Evolutionary conservation across 345 rosid species (phyloP), one percentile per base, ranked within the genome.

Genomic region (Gynandropsis gynandra): DNA sequence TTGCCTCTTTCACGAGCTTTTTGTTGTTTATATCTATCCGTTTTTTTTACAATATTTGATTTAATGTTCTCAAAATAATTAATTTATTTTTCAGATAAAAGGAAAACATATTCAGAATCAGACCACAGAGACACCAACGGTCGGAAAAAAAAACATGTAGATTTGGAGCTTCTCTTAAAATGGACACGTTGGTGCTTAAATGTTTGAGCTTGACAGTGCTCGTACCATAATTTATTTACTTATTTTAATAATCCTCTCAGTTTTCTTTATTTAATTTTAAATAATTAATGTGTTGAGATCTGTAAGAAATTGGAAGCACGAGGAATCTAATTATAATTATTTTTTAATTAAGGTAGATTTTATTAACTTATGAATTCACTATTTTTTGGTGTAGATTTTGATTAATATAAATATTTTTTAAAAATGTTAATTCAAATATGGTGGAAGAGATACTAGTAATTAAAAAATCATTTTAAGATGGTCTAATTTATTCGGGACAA

Each of bases 131-230:
- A 62, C 48, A 50, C 38, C 50, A 65, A 65, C 65, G 70, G 56
- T 59, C 68, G 54, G 6, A 38, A 46, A 58, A 48, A 56, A 44
- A 16, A 42, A 50, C 47, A 57, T 36, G 10, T 24, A 38, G 18
- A 50, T 36, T 52, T 46, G 54, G 64, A 64, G 20, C 18, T 44
- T 50, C 44, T 47, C 43, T 38, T 57, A 15, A 43, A 52, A 18
- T 38, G 19, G 59, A 65, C 69, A 65, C 50, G 58, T 49, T 39
- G 70, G 40, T 58, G 64, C 59, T 33, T 58, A 35, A 45, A 58
- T 58, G 69, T 65, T 65, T 45, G 70, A 52, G 70, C 70, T 59
- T 29, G 55, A 13, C 70, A 65, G 51, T 52, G 20, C 37, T 40
- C 45, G 52, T 58, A 29, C 32, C 38, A 19, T 36, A 46, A 31